Evolutionary conservation across 139 green algal genomes (phyloP).

Genomic region (Chlorella sorokiniana): DNA sequence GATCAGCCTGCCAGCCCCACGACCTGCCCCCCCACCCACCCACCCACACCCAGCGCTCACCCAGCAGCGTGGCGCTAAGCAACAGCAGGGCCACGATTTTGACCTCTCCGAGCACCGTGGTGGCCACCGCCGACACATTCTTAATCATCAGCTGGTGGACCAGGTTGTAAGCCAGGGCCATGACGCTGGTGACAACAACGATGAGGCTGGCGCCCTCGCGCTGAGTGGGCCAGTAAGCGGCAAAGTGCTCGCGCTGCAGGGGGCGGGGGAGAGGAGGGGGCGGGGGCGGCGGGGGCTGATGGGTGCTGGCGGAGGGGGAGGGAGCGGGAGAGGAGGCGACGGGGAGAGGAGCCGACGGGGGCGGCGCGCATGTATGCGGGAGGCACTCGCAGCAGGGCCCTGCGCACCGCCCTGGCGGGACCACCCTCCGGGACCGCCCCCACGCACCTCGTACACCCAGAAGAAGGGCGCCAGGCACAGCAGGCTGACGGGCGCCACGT

Average conservation of each 20-base stretch:
- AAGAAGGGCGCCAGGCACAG: constrained; percentile 65
- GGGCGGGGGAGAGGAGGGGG: no score
- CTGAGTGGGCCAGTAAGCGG: constrained; percentile 1
- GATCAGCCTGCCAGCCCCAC: no score
- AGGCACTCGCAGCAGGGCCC: not conserved
- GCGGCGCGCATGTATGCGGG: constrained; percentile 4
- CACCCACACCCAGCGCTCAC: no score
- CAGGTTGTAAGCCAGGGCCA: constrained; percentile 39
- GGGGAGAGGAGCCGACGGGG: not conserved
- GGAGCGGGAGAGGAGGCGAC: not conserved
- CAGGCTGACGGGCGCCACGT: constrained; percentile 72
- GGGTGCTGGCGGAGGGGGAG: constrained; percentile 36
- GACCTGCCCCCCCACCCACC: not conserved
- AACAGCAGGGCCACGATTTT: constrained; percentile 67
- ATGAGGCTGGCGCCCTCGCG: constrained; percentile 1
- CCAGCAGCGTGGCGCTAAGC: constrained; percentile 63
- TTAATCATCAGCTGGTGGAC: constrained; percentile 63
- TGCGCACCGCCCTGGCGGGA: no score
- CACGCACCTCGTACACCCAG: constrained; percentile 34
- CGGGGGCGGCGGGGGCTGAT: not conserved
- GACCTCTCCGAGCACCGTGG: constrained; percentile 68
- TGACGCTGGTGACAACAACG: constrained; percentile 21
- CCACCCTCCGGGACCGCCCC: not conserved
- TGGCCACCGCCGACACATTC: constrained; percentile 58
- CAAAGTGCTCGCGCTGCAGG: constrained; percentile 12